phyloP scores from a whole-genome alignment of 768 basidiomycete species.

The Dentipellis sp. region DNA sequence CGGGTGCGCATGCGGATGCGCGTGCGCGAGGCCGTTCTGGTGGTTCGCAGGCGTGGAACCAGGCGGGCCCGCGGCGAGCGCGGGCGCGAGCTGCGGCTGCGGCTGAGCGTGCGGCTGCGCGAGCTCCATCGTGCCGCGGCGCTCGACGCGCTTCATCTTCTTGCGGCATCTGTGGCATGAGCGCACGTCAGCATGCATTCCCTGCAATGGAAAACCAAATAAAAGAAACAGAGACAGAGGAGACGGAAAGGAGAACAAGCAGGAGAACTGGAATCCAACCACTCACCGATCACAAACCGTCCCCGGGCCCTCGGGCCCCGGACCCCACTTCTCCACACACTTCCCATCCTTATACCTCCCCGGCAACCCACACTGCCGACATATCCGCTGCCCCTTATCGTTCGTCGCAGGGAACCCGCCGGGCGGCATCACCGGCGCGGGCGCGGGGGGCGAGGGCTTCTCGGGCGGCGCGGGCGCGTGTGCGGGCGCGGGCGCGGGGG shows the following conservation, averaged over 20 bases:
- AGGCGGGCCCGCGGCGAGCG: no score
- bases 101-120: conserved; percentile 16
- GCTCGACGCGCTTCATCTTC: conserved; percentile 75
- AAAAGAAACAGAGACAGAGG: no score
- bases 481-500: conserved; percentile 1
- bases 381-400: conserved; percentile 52
- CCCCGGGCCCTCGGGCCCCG: conserved; percentile 69
- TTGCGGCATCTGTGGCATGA: conserved; percentile 46
- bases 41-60: conserved; percentile 5
- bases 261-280: not conserved
- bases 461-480: conserved; percentile 5
- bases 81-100: conserved; percentile 3
- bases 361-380: conserved; percentile 57
- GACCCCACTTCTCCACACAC: conserved; percentile 80
- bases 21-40: conserved; percentile 4
- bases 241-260: no score
- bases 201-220: conserved; percentile 20
- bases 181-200: not conserved
- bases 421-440: conserved; percentile 17
- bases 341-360: conserved; percentile 75
- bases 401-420: conserved; percentile 26
- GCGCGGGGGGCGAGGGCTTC: conserved; percentile 11
- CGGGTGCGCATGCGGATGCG: not conserved
- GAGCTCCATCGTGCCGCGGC: conserved; percentile 50
- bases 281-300: conserved; percentile 61